Percentiles rank a stretch among this genome's conserved stretches.
These are phyloP conservation scores for Phytophthora pistaciae DNA, from an alignment of 352 stramenopile genomes.

Conservation along the genomic window DNA sequence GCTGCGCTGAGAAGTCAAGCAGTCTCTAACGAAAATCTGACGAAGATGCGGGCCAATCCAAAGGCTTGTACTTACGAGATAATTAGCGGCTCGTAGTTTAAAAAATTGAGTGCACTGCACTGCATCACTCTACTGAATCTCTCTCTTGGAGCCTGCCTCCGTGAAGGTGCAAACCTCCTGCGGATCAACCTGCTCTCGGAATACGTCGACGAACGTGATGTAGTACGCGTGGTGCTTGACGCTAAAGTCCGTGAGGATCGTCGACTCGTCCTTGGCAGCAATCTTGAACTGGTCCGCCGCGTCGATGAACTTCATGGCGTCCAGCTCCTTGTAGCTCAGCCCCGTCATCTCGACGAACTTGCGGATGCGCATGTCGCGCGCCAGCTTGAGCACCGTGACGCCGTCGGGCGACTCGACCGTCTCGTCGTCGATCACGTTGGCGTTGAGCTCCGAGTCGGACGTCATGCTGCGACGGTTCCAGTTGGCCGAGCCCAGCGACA, in stretches of 20 bases:
- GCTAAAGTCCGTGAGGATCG: slow-evolving; percentile 35
- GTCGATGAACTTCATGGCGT: slow-evolving; percentile 58
- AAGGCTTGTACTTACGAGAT: too few relatives aligned
- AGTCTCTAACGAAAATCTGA: too few relatives aligned
- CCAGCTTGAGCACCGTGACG: slow-evolving; percentile 38
- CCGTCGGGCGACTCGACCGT: slow-evolving; percentile 35
- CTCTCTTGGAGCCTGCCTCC: too few relatives aligned
- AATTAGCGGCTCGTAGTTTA: too few relatives aligned
- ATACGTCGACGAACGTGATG: slow-evolving; percentile 9
- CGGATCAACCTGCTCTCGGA: slow-evolving; percentile 28
- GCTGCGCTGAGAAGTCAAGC: too few relatives aligned
- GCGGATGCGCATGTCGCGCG: slow-evolving; percentile 1
- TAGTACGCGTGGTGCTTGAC: slow-evolving; percentile 15
- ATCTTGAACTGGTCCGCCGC: slow-evolving; percentile 48
- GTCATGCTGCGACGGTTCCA: slow-evolving; percentile 66
- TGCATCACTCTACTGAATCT: slow-evolving; percentile 2
- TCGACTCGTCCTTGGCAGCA: slow-evolving; percentile 25
- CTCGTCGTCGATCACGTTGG: slow-evolving; percentile 59
- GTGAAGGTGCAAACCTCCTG: slow-evolving; percentile 27
- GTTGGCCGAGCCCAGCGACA: slow-evolving; percentile 67
- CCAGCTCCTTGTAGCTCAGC: slow-evolving; percentile 31
- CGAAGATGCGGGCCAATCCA: too few relatives aligned
- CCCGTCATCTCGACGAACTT: slow-evolving; percentile 1
- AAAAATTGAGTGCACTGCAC: too few relatives aligned
- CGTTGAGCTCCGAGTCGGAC: slow-evolving; percentile 64